Percentiles rank a stretch among this genome's conserved stretches.
Conservation (phyloP, 441 rosid species). For the Populus trichocarpa region DNA sequence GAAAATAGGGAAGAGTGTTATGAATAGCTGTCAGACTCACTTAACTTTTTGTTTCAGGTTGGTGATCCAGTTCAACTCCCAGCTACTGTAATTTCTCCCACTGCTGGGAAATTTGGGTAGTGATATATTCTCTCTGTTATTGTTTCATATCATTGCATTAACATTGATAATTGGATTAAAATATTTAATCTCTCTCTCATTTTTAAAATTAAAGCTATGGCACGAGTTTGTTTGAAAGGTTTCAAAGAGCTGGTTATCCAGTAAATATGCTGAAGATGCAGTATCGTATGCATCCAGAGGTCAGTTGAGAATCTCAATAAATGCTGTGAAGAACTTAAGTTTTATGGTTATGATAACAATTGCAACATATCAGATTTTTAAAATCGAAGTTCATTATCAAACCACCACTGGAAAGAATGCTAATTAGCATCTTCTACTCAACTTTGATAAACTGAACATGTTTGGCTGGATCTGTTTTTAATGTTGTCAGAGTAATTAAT, state of each 20-base stretch:
- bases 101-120: conserved; percentile 78
- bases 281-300: conserved; percentile 99
- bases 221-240: conserved; percentile 90
- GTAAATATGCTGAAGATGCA: conserved; percentile 90
- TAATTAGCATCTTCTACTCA: background rate
- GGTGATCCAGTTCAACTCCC: conserved; percentile 97
- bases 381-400: background rate
- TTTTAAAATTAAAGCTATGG: conserved; percentile 53
- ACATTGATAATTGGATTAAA: background rate
- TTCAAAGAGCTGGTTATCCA: conserved; percentile 95
- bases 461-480: background rate
- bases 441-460: background rate
- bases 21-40: background rate
- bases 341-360: too few relatives aligned
- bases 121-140: background rate
- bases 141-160: background rate
- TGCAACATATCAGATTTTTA: background rate
- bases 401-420: background rate
- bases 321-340: too few relatives aligned
- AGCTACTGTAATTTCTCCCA: conserved; percentile 89
- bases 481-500: background rate
- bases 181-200: conserved; percentile 8
- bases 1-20: background rate
- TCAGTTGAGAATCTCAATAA: conserved; percentile 24
- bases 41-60: conserved; percentile 43